phyloP scores from a whole-genome alignment of 2,329 filamentous ascomycete species.

The Penicillium frequentans region DNA sequence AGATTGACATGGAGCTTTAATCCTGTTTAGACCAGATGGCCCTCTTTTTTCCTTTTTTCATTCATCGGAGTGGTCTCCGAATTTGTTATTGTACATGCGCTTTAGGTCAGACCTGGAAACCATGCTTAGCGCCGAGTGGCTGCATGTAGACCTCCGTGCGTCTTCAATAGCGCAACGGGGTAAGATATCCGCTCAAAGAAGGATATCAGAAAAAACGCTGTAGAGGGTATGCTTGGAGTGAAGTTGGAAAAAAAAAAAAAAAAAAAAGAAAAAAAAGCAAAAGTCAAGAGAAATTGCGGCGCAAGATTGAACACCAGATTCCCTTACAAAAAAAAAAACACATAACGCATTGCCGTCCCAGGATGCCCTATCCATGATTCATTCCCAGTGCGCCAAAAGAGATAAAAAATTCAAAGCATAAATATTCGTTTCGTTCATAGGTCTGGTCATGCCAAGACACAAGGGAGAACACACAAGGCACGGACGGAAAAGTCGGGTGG shows the following conservation, averaged over 20 bases:
- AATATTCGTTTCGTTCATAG: slow-evolving; percentile 27
- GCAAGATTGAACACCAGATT: slow-evolving; percentile 22
- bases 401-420: slow-evolving; percentile 21
- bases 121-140: background rate
- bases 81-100: slow-evolving; percentile 20
- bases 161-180: slow-evolving; percentile 3
- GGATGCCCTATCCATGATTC: slow-evolving; percentile 22
- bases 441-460: slow-evolving; percentile 23
- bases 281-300: background rate
- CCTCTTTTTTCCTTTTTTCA: slow-evolving; percentile 26
- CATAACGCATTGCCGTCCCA: slow-evolving; percentile 21
- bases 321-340: slow-evolving; percentile 16
- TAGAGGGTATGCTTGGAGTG: slow-evolving; percentile 21
- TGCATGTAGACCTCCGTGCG: slow-evolving; percentile 5
- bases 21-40: slow-evolving; percentile 13
- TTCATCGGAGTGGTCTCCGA: slow-evolving; percentile 9
- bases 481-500: slow-evolving; percentile 9
- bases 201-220: slow-evolving; percentile 24
- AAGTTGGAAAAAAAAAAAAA: slow-evolving; percentile 7
- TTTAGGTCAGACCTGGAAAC: background rate
- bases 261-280: slow-evolving; percentile 2
- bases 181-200: slow-evolving; percentile 13
- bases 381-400: slow-evolving; percentile 28
- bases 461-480: slow-evolving; percentile 14
- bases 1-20: background rate